Evolutionary conservation across 257 asterid genomes (phyloP).

Genomic region (Eustoma russellianum): DNA sequence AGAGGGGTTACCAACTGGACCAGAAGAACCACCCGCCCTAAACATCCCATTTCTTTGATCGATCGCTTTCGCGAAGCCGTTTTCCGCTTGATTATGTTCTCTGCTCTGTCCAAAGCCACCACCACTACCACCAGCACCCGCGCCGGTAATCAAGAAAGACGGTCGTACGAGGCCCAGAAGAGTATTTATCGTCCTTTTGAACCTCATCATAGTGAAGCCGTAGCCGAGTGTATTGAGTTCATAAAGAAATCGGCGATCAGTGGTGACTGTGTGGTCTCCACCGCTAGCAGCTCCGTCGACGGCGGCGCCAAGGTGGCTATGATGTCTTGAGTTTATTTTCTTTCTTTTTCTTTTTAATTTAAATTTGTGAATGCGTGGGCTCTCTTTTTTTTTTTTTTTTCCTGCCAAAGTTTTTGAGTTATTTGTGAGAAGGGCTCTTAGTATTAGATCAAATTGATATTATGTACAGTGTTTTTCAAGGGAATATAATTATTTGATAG

Average conservation of each 20-base stretch:
- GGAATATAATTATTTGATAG: too few species aligned
- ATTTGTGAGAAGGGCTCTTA: too few species aligned
- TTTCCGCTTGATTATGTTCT: conserved; percentile 31
- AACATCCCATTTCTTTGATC: conserved; percentile 22
- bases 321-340: conserved; percentile 9
- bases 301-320: conserved; percentile 11
- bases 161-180: neutral
- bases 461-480: too few species aligned
- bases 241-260: conserved; percentile 25
- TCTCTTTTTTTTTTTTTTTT: too few species aligned
- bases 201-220: conserved; percentile 29
- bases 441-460: too few species aligned
- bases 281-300: conserved; percentile 5
- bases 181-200: conserved; percentile 8
- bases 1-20: conserved; percentile 12
- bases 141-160: neutral
- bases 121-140: too few species aligned
- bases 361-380: too few species aligned
- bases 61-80: conserved; percentile 39
- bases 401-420: too few species aligned
- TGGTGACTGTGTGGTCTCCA: conserved; percentile 12
- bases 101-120: conserved; percentile 25
- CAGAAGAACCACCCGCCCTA: conserved; percentile 13
- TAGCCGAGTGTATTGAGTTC: conserved; percentile 42
- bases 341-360: neutral